Base-by-base conservation (phyloP, 257 asterid species). In the Linaria vulgaris region DNA sequence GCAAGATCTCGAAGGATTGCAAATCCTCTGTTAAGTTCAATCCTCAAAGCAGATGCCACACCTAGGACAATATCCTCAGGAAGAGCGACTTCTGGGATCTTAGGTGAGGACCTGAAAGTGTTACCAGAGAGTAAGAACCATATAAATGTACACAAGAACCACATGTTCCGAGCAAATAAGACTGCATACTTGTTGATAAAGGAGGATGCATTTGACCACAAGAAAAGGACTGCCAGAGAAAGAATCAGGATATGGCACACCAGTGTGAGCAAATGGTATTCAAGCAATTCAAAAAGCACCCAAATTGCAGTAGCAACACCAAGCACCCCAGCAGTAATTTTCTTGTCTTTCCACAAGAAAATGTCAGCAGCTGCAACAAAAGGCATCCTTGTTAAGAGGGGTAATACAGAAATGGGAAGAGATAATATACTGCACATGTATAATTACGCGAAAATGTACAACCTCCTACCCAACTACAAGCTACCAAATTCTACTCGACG, bases 331-430 rank as follows among this genome's bases (percentile, higher is more conserved):
- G 82, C 90, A 16, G 98, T 66, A 64, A 84, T 52, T 72, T 88
- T 91, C 85, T 86, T 86, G 83, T 91, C 90, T 81, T 83, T 84
- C 98, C 98, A 91, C 19, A 91, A 77, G 77, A 83, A 88, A 72
- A 91, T 72, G 64, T 88, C 95, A 74, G 98, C 98, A 75, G 96
- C 98, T 91, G 90, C 70, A 47, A 54, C 10, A 68, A 61, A 34
- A 34, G 5, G 1, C 41, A 34, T 34, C 41, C 6, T 34, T 34
- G 41, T 34, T 34, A n/a, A 34, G 41, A 34, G 11, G 9, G 6
- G 41, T 34, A 7, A 34, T 34, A 7, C 41, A 34, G 6, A 30
- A 34, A 34, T 34, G 10, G 9, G 9, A 34, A 34, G 41, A 34
- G 6, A 34, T 34, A 34, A 34, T 7, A 34, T 7, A 34, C 41